phyloP scores from a whole-genome alignment of 2,329 filamentous ascomycete genomes.

The Phialocephala subalpina region DNA sequence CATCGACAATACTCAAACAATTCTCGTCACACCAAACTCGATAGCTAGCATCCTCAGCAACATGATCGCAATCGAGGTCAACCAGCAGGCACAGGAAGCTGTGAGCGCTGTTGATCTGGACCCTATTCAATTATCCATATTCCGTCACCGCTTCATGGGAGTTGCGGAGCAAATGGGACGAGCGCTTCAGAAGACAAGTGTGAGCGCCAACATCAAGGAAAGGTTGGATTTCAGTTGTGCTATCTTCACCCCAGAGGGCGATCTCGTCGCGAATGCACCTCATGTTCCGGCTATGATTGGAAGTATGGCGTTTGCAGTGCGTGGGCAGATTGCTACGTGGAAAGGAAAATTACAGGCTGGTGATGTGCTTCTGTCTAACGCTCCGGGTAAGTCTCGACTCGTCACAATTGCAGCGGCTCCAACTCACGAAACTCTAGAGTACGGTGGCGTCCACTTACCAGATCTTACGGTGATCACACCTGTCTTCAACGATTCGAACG shows the following conservation, averaged over 20 bases:
- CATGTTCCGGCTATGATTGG: constrained; percentile 64
- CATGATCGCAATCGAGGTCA: constrained; percentile 81
- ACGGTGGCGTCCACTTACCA: constrained; percentile 81
- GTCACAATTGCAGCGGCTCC: too few relatives aligned
- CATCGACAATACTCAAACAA: constrained; percentile 87
- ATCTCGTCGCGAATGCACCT: constrained; percentile 71
- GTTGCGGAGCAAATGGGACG: constrained; percentile 86
- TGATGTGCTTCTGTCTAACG: constrained; percentile 83
- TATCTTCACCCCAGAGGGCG: constrained; percentile 76
- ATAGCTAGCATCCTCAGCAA: constrained; percentile 73
- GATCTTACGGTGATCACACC: constrained; percentile 85
- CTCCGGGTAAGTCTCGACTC: constrained; percentile 63
- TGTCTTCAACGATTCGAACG: constrained; percentile 73
- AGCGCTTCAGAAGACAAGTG: constrained; percentile 78
- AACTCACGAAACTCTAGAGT: background rate
- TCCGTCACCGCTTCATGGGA: constrained; percentile 83
- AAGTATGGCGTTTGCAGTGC: constrained; percentile 54
- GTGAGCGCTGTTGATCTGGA: constrained; percentile 49
- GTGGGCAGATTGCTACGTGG: constrained; percentile 79
- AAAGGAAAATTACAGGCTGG: constrained; percentile 73
- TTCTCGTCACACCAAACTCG: constrained; percentile 82
- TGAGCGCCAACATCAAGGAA: constrained; percentile 82
- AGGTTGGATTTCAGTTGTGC: constrained; percentile 83
- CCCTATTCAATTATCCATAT: constrained; percentile 78
- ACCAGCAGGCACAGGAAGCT: background rate